Conservation (phyloP, 2,329 filamentous ascomycete genomes). For the Apiospora malaysiana region DNA sequence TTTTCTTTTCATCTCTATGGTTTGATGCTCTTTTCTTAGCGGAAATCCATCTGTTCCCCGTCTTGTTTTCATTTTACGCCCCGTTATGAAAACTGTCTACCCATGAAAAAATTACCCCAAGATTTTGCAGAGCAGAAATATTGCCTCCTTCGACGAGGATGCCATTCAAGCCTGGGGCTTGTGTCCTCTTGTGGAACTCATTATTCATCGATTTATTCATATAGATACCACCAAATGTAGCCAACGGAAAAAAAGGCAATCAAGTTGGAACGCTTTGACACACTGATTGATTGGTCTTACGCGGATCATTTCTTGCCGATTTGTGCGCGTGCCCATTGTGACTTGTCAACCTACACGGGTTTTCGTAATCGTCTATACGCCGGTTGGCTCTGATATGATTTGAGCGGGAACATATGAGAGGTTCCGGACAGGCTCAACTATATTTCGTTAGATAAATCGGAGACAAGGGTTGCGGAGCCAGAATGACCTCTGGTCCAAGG, state of each 20-base stretch:
- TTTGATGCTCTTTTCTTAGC: neutral
- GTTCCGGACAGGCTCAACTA: too few species aligned
- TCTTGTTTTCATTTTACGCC: slow-evolving; percentile 13
- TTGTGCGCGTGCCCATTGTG: too few species aligned
- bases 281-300: neutral
- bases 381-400: too few species aligned
- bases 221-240: slow-evolving; percentile 11
- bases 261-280: neutral
- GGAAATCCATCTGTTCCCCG: neutral
- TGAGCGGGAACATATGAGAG: neutral
- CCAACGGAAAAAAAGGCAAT: neutral
- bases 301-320: too few species aligned
- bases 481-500: too few species aligned
- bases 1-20: neutral
- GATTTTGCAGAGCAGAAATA: slow-evolving; percentile 2
- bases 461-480: too few species aligned
- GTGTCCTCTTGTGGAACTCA: neutral
- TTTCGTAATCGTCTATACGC: neutral
- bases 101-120: neutral
- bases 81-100: slow-evolving; percentile 14
- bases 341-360: neutral
- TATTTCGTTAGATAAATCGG: too few species aligned
- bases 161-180: neutral
- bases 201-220: neutral
- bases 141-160: neutral